Evolutionary conservation across 129 eudicot genomes (phyloP).

Genomic region (Helianthus tuberosus): DNA sequence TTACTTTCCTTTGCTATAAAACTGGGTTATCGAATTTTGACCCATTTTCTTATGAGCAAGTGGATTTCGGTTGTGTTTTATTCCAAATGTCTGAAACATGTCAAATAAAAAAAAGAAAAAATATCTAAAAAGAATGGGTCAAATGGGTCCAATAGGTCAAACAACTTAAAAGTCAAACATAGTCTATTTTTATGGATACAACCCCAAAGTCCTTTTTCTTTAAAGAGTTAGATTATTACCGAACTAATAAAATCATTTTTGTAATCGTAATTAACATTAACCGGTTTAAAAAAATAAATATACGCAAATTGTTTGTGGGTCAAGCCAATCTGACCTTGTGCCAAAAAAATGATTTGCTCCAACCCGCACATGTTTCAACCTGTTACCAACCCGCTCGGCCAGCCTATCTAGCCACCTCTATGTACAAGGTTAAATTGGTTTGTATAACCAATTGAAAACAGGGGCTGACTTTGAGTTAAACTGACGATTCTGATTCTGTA

Average conservation of each 20-base stretch:
- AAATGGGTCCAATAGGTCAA: neutral
- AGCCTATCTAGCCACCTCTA: too few species aligned
- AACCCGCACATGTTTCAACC: neutral
- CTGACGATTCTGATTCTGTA: too few species aligned
- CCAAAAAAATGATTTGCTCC: neutral
- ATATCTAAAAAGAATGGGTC: too few species aligned
- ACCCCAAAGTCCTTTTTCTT: neutral
- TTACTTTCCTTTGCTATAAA: neutral
- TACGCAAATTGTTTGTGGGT: neutral
- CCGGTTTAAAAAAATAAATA: neutral
- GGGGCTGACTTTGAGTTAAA: too few species aligned
- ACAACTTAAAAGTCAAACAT: neutral
- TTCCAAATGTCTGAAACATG: neutral
- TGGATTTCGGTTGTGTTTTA: neutral
- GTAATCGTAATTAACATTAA: neutral
- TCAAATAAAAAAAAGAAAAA: neutral
- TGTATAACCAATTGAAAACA: neutral
- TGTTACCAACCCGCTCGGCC: too few species aligned
- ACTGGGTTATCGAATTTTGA: neutral
- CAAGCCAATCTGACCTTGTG: neutral
- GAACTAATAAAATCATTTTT: neutral
- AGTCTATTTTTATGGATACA: neutral
- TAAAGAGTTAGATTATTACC: neutral
- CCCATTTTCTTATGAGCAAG: neutral
- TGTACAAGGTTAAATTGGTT: too few species aligned